A percentile compares a stretch with the other conserved stretches of the same genome.
phyloP scores from a whole-genome alignment of 202 grass and related monocot genomes.

The Musa balbisiana region DNA sequence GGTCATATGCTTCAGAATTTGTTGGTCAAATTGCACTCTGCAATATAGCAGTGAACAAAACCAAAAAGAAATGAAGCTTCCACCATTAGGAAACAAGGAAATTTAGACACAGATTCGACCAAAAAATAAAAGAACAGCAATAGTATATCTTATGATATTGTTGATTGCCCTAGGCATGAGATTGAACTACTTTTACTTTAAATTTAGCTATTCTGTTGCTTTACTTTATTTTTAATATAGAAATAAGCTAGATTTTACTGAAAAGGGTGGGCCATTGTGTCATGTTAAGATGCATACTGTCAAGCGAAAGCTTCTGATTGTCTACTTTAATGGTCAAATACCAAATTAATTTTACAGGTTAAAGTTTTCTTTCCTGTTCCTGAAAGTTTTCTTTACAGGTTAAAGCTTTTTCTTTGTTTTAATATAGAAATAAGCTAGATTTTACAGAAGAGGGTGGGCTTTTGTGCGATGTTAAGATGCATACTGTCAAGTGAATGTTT shows the following conservation, averaged over 20 bases:
- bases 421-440: too few relatives aligned
- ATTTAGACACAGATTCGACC: background rate
- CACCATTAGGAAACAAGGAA: background rate
- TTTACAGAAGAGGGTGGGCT: too few relatives aligned
- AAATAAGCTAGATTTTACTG: too few relatives aligned
- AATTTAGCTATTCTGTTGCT: too few relatives aligned
- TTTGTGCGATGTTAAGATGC: too few relatives aligned
- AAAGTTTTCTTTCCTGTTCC: constrained; percentile 61
- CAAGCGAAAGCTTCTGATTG: background rate
- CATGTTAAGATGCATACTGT: background rate
- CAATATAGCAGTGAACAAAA: too few relatives aligned
- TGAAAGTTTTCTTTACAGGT: constrained; percentile 22
- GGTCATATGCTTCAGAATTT: background rate
- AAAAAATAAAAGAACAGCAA: background rate
- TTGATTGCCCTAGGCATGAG: background rate
- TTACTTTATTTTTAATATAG: too few relatives aligned
- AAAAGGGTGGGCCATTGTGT: too few relatives aligned
- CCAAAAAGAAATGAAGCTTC: too few relatives aligned
- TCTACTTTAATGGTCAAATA: background rate
- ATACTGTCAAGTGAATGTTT: background rate
- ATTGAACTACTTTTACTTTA: background rate
- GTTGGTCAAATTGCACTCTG: too few relatives aligned
- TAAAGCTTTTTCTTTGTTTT: too few relatives aligned
- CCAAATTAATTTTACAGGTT: constrained; percentile 38
- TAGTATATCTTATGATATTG: background rate